Evolutionary conservation across 1,139 yeast genomes (phyloP).

Genomic region (Lodderomyces theae): DNA sequence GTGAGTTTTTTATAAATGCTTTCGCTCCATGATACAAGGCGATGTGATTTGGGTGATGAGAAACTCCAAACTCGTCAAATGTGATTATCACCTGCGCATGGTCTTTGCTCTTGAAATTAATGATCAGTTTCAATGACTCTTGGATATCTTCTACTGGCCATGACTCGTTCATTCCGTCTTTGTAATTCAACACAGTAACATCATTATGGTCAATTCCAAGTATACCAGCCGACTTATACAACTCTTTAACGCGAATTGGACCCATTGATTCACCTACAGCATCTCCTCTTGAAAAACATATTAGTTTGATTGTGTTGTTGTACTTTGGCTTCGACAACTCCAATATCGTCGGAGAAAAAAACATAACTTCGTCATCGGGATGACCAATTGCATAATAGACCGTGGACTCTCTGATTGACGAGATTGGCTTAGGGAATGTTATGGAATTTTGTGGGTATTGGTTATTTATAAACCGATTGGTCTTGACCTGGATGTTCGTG

Average conservation of each 20-base stretch:
- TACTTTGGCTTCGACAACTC: conserved; percentile 49
- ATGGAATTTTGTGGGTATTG: conserved; percentile 39
- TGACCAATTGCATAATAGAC: conserved; percentile 76
- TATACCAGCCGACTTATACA: conserved; percentile 53
- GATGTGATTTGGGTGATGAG: conserved; percentile 82
- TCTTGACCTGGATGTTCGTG: conserved; percentile 26
- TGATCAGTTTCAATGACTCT: conserved; percentile 18
- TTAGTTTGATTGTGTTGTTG: conserved; percentile 51
- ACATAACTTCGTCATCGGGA: conserved; percentile 99
- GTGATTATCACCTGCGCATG: conserved; percentile 56
- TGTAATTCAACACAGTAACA: conserved; percentile 52
- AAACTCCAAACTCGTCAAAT: conserved; percentile 81
- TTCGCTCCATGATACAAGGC: conserved; percentile 59
- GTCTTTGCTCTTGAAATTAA: conserved; percentile 8
- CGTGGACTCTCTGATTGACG: conserved; percentile 31
- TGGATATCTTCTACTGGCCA: conserved; percentile 60
- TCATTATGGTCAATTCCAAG: conserved; percentile 50
- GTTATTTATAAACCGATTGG: conserved; percentile 21
- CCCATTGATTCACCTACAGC: conserved; percentile 68
- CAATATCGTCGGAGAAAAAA: conserved; percentile 78
- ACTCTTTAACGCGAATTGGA: conserved; percentile 54
- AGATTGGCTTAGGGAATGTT: conserved; percentile 32
- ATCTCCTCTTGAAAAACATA: conserved; percentile 80
- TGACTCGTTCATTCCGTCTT: conserved; percentile 67
- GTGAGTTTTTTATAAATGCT: conserved; percentile 23